Percentiles rank a stretch among this genome's conserved stretches.
Evolutionary conservation across 2,329 filamentous ascomycete genomes (phyloP).

Genomic region (Fusarium verrucosum): DNA sequence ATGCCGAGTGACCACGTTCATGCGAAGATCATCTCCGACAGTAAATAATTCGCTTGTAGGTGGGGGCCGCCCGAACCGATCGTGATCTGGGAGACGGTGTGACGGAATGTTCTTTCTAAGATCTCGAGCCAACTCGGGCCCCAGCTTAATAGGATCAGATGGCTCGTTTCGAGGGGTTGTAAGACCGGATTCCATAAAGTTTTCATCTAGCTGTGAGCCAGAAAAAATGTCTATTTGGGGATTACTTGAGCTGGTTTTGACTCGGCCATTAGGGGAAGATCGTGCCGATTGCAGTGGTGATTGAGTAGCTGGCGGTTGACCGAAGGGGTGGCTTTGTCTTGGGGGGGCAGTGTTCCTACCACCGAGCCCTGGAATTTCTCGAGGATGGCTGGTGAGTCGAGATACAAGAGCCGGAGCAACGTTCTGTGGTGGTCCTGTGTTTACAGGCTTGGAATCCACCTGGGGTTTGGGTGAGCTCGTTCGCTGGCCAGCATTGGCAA

Average conservation of each 20-base stretch:
- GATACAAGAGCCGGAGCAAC: slow-evolving; percentile 34
- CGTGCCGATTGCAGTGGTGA: slow-evolving; percentile 32
- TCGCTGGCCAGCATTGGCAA: slow-evolving; percentile 43
- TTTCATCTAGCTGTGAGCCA: slow-evolving; percentile 52
- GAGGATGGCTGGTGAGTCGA: slow-evolving; percentile 47
- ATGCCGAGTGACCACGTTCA: slow-evolving; percentile 48
- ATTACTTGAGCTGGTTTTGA: slow-evolving; percentile 25
- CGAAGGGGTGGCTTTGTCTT: slow-evolving; percentile 40
- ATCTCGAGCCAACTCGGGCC: slow-evolving; percentile 38
- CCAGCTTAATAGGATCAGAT: slow-evolving; percentile 37
- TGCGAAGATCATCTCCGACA: slow-evolving; percentile 50
- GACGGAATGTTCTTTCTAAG: slow-evolving; percentile 37
- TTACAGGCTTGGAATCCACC: slow-evolving; percentile 26
- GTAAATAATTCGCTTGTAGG: slow-evolving; percentile 35
- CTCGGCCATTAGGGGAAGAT: slow-evolving; percentile 35
- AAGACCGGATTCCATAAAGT: slow-evolving; percentile 52
- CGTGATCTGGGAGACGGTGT: slow-evolving; percentile 18
- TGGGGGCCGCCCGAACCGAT: slow-evolving; percentile 19
- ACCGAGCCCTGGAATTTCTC: slow-evolving; percentile 50
- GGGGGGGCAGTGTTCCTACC: slow-evolving; percentile 45
- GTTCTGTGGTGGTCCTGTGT: slow-evolving; percentile 28
- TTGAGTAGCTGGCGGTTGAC: slow-evolving; percentile 35
- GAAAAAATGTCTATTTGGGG: slow-evolving; percentile 46
- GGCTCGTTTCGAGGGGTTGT: slow-evolving; percentile 51
- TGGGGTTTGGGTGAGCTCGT: slow-evolving; percentile 33